Conservation (phyloP, 495 filamentous ascomycete species). For the Rhypophila decipiens region DNA sequence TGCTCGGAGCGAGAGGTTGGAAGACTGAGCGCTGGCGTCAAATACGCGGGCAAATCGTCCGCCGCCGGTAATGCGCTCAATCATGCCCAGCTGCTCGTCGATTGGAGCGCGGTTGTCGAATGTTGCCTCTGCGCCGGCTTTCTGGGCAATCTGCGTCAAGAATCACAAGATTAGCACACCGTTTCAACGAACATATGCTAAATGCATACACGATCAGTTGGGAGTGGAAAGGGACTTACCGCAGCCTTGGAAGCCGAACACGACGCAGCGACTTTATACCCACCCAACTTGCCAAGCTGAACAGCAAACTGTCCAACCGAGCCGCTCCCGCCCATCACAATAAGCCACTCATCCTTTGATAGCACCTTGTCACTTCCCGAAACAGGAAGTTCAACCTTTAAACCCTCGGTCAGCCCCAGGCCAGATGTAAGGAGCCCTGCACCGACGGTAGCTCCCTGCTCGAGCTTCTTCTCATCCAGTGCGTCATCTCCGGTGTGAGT, state of each 20-base stretch:
- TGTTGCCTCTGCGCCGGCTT: slow-evolving; percentile 31
- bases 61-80: slow-evolving; percentile 30
- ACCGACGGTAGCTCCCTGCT: slow-evolving; percentile 34
- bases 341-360: slow-evolving; percentile 32
- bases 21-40: slow-evolving; percentile 31
- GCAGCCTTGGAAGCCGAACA: slow-evolving; percentile 29
- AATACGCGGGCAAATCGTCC: slow-evolving; percentile 30
- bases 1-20: slow-evolving; percentile 26
- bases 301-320: slow-evolving; percentile 37
- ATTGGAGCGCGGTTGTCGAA: slow-evolving; percentile 31
- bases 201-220: neutral
- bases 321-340: slow-evolving; percentile 38
- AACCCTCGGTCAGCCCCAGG: slow-evolving; percentile 19
- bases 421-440: slow-evolving; percentile 28
- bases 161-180: neutral
- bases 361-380: no score
- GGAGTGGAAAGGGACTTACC: slow-evolving; percentile 7
- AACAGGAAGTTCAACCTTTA: slow-evolving; percentile 23
- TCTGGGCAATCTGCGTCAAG: slow-evolving; percentile 11
- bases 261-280: slow-evolving; percentile 38
- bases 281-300: slow-evolving; percentile 30
- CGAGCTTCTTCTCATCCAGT: slow-evolving; percentile 20
- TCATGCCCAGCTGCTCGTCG: slow-evolving; percentile 28
- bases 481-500: no score
- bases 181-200: no score